These are phyloP conservation scores for Cercospora janseana DNA, from an alignment of 2,329 filamentous ascomycete genomes.

Conservation along the genomic window DNA sequence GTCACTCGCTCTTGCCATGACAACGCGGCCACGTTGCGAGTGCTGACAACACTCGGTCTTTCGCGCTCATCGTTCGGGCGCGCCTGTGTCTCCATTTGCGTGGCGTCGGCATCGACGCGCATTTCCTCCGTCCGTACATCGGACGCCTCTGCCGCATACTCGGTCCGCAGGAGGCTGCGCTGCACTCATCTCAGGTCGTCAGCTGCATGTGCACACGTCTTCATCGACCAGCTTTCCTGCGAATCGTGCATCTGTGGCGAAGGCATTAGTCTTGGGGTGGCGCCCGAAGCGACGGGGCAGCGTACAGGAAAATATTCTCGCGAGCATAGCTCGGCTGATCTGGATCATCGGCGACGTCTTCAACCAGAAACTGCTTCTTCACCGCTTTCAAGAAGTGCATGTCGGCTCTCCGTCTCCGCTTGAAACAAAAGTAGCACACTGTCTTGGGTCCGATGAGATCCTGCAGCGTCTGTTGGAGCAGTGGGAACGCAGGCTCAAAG, in stretches of 20 bases:
- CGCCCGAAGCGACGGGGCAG: background rate
- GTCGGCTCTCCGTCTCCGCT: conserved; percentile 75
- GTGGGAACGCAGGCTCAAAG: conserved; percentile 90
- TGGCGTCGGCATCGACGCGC: background rate
- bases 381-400: conserved; percentile 53
- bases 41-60: conserved; percentile 2
- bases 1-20: background rate
- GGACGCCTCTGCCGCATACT: conserved; percentile 7
- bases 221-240: conserved; percentile 25
- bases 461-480: conserved; percentile 74
- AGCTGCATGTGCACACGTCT: conserved; percentile 5
- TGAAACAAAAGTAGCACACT: conserved; percentile 88
- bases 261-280: conserved; percentile 7
- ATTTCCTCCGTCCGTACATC: conserved; percentile 2
- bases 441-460: conserved; percentile 66
- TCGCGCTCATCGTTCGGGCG: background rate
- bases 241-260: conserved; percentile 27
- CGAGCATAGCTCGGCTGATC: conserved; percentile 47
- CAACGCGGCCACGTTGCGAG: background rate
- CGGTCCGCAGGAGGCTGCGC: conserved; percentile 19
- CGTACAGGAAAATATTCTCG: conserved; percentile 53
- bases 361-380: conserved; percentile 50
- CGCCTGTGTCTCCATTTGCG: background rate
- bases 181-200: conserved; percentile 7
- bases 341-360: conserved; percentile 48